Evolutionary conservation across 2,329 filamentous ascomycete genomes (phyloP).

Genomic region (Monosporascus sp.): DNA sequence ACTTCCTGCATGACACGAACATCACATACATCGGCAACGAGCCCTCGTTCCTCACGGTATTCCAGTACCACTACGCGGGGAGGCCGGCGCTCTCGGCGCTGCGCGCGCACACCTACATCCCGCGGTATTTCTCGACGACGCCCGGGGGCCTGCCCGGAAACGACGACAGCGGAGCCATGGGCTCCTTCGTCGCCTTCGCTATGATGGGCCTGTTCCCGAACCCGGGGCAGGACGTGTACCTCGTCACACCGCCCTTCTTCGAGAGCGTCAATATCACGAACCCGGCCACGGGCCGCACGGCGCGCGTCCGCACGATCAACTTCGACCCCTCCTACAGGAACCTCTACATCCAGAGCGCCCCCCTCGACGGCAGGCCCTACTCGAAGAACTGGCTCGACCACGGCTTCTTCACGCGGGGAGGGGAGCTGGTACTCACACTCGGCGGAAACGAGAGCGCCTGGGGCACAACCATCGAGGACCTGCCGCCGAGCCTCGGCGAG

Average conservation of each 20-base stretch:
- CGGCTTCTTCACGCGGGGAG: slow-evolving; percentile 61
- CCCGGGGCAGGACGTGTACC: slow-evolving; percentile 63
- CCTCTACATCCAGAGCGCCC: slow-evolving; percentile 63
- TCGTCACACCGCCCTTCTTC: slow-evolving; percentile 68
- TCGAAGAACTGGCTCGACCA: slow-evolving; percentile 64
- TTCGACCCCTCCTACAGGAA: slow-evolving; percentile 55
- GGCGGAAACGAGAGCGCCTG: slow-evolving; percentile 58
- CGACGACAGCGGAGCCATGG: slow-evolving; percentile 68
- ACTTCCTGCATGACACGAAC: slow-evolving; percentile 59
- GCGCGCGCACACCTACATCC: slow-evolving; percentile 61
- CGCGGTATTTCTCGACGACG: slow-evolving; percentile 55
- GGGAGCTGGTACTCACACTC: slow-evolving; percentile 57
- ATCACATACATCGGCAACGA: slow-evolving; percentile 64
- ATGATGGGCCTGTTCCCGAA: slow-evolving; percentile 71
- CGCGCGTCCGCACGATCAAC: slow-evolving; percentile 54
- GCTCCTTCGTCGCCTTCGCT: slow-evolving; percentile 57
- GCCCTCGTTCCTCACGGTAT: slow-evolving; percentile 41
- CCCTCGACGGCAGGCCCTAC: slow-evolving; percentile 54
- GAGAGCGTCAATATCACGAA: slow-evolving; percentile 53
- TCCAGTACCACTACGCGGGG: slow-evolving; percentile 65
- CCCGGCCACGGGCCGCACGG: slow-evolving; percentile 52
- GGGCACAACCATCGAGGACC: slow-evolving; percentile 54
- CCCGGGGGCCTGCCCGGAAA: slow-evolving; percentile 61
- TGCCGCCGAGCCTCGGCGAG: slow-evolving; percentile 53
- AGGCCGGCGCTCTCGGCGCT: slow-evolving; percentile 51